phyloP scores from a whole-genome alignment of 768 basidiomycete genomes.

The Pleurotus sapidus region DNA sequence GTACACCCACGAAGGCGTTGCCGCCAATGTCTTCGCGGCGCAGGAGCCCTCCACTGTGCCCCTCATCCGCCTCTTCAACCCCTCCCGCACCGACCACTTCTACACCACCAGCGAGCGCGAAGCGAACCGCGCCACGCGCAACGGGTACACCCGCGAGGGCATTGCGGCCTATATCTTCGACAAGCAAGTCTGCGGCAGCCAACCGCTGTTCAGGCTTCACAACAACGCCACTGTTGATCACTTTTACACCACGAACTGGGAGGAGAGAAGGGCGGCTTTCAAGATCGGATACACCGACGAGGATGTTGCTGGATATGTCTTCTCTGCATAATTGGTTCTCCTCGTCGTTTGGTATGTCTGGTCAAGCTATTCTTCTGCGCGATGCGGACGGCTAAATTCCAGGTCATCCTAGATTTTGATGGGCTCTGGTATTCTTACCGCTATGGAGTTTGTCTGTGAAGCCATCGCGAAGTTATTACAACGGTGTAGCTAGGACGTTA shows the following conservation, averaged over 20 bases:
- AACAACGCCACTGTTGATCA: background rate
- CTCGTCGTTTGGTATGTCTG: too few relatives aligned
- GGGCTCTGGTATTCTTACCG: too few relatives aligned
- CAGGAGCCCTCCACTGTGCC: background rate
- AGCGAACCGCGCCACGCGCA: too few relatives aligned
- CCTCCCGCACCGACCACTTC: background rate
- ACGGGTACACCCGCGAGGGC: background rate
- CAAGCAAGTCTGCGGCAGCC: background rate
- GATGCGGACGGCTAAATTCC: too few relatives aligned
- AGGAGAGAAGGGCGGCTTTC: background rate
- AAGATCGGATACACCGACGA: background rate
- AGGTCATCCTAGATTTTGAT: too few relatives aligned
- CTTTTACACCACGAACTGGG: constrained; percentile 1
- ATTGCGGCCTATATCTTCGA: background rate
- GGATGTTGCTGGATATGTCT: constrained; percentile 3
- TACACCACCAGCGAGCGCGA: too few relatives aligned
- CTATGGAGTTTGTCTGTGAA: too few relatives aligned
- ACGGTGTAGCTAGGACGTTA: too few relatives aligned
- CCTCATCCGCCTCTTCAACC: background rate
- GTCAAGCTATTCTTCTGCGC: too few relatives aligned
- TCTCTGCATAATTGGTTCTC: background rate
- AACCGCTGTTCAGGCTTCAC: background rate
- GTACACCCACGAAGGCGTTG: too few relatives aligned
- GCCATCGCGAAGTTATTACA: too few relatives aligned
- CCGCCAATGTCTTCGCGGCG: too few relatives aligned